Evolutionary conservation across 2,329 filamentous ascomycete genomes (phyloP), one percentile per base, ranked within the genome.

Genomic region (Epichloe uncinata): DNA sequence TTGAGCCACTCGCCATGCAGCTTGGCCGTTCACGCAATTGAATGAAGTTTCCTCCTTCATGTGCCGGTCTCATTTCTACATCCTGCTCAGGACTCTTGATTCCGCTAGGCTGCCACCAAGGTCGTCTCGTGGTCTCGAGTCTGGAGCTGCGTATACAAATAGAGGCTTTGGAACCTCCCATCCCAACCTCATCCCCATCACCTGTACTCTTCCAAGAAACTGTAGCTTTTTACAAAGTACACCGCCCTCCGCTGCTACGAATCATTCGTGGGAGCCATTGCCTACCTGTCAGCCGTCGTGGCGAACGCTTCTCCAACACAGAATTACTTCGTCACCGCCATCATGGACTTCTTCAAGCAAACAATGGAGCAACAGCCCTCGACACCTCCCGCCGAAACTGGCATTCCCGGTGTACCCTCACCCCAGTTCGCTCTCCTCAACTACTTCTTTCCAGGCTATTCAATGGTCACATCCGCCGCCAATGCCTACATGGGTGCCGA

Each of bases 381-480:
- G 42, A 53, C 45, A 60, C 60, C 50, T 56, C 16, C 48, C 15
- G 15, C 44, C n/a, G 44, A 40, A 5, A 38, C 35, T 15, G 51
- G 34, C n/a, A 47, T 54, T n/a, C 47, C 53, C 1, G 53, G 47
- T 20, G 50, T 47, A 0, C 53, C 53, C 11, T 57, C 62, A 22
- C 62, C 70, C 7, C 71, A 72, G 54, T 67, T 72, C 38, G 70
- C 62, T 48, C 62, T 80, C 13, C 67, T 86, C 34, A 81, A 85
- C 59, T 72, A 74, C 54, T 73, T 86, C 61, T 76, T 86, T 56
- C 82, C 82, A 0, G 81, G 82, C 16, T 82, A 84, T 61, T 77
- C 78, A 7, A 63, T 79, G 50, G 64, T 82, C 49, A 75, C 77
- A 0, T 67, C 70, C 1, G 69, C 73, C 2, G 58, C 81, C 3